These are phyloP conservation scores for Penicillium sp. DNA, from an alignment of 2,329 filamentous ascomycete genomes.

Conservation along the genomic window DNA sequence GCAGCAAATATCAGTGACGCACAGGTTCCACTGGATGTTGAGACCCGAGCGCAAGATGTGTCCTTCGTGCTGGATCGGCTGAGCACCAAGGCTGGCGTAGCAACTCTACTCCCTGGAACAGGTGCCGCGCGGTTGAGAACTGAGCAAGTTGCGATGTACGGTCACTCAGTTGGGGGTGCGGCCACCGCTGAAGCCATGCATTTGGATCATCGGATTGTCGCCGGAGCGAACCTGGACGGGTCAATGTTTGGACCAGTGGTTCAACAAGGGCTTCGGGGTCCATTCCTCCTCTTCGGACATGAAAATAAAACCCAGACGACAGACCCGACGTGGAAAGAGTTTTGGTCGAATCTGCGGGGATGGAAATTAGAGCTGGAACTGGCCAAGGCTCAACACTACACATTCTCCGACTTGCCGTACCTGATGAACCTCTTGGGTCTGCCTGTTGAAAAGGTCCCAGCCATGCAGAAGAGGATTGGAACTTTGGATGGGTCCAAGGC, in stretches of 20 bases:
- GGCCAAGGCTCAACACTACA: conserved; percentile 16
- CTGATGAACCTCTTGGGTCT: conserved; percentile 20
- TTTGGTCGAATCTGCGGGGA: conserved; percentile 11
- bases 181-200: conserved; percentile 18
- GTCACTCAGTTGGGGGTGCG: conserved; percentile 26
- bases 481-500: neutral
- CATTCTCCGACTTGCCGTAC: conserved; percentile 17
- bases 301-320: conserved; percentile 17
- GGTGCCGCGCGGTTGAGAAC: neutral
- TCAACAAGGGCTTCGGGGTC: conserved; percentile 3
- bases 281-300: conserved; percentile 18
- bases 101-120: conserved; percentile 4
- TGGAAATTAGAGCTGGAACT: conserved; percentile 19
- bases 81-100: conserved; percentile 2
- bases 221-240: conserved; percentile 22
- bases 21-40: conserved; percentile 3
- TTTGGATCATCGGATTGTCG: conserved; percentile 18
- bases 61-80: conserved; percentile 19
- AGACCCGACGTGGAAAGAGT: conserved; percentile 14
- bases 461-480: neutral
- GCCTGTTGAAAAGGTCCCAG: neutral
- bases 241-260: conserved; percentile 16
- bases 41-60: conserved; percentile 14
- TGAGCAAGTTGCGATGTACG: conserved; percentile 13
- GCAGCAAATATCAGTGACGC: conserved; percentile 8